A percentile compares a stretch with the other conserved stretches of the same genome.
Evolutionary conservation across 2,329 filamentous ascomycete species (phyloP).

Genomic region (Mariannaea elegans): DNA sequence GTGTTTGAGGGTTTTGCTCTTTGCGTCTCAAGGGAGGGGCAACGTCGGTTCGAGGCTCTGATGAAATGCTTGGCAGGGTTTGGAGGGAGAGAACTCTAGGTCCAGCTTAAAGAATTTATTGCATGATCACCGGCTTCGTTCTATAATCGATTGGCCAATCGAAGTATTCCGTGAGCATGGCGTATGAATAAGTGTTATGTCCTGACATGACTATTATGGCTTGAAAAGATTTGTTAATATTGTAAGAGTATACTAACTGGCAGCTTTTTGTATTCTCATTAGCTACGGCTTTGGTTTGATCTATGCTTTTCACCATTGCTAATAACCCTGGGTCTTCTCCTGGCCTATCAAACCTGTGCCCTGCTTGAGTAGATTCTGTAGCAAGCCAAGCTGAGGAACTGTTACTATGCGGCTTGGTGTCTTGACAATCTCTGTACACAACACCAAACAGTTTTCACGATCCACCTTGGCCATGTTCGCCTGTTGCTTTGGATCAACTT

Average conservation of each 20-base stretch:
- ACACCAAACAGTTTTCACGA: slow-evolving; percentile 68
- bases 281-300: neutral
- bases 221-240: neutral
- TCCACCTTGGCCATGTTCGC: slow-evolving; percentile 61
- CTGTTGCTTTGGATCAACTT: slow-evolving; percentile 53
- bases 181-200: slow-evolving; percentile 25
- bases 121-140: slow-evolving; percentile 51
- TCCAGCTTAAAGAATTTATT: slow-evolving; percentile 54
- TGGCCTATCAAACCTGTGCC: slow-evolving; percentile 57
- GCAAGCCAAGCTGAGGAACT: slow-evolving; percentile 48
- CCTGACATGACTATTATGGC: neutral
- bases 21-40: slow-evolving; percentile 51
- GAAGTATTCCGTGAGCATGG: slow-evolving; percentile 35
- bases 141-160: slow-evolving; percentile 45
- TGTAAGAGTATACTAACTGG: neutral
- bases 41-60: slow-evolving; percentile 50
- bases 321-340: slow-evolving; percentile 30
- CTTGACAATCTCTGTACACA: slow-evolving; percentile 64
- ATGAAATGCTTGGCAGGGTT: slow-evolving; percentile 48
- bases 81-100: slow-evolving; percentile 51
- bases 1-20: slow-evolving; percentile 55
- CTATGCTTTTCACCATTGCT: neutral
- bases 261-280: neutral
- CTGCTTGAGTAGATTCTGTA: slow-evolving; percentile 59
- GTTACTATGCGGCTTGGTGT: slow-evolving; percentile 53